A percentile compares a stretch with the other conserved stretches of the same genome.
Conservation (phyloP, 2,329 filamentous ascomycete species). For the Curvularia eragrostidis region DNA sequence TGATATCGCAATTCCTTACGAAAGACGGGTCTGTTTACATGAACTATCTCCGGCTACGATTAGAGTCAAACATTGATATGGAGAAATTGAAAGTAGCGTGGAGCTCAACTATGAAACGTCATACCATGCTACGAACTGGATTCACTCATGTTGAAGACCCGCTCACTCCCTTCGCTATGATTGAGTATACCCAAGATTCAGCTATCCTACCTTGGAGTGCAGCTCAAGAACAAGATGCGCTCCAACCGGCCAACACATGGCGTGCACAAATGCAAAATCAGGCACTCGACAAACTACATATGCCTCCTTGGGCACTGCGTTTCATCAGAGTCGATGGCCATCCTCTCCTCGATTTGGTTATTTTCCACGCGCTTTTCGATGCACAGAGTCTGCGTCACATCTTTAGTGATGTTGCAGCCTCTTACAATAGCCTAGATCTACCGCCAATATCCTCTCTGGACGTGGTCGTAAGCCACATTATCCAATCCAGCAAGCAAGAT, state of each 20-base stretch:
- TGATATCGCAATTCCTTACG: conserved; percentile 75
- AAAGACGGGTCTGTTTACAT: conserved; percentile 75
- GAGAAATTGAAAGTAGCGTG: conserved; percentile 64
- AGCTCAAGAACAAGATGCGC: not conserved
- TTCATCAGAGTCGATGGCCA: conserved; percentile 49
- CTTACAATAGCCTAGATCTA: conserved; percentile 45
- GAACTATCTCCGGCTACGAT: conserved; percentile 69
- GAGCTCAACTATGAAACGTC: conserved; percentile 58
- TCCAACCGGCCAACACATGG: conserved; percentile 30
- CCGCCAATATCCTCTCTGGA: conserved; percentile 47
- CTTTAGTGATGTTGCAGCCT: conserved; percentile 63
- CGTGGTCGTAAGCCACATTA: conserved; percentile 54
- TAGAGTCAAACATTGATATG: conserved; percentile 54
- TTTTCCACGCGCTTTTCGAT: conserved; percentile 88
- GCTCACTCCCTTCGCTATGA: conserved; percentile 74
- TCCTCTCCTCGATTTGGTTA: conserved; percentile 56
- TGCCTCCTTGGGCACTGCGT: conserved; percentile 69
- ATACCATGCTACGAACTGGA: conserved; percentile 78
- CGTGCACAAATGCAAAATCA: conserved; percentile 25
- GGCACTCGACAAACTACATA: conserved; percentile 57
- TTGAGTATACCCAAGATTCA: conserved; percentile 60
- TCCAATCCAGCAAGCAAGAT: conserved; percentile 47
- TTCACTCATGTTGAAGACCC: conserved; percentile 69
- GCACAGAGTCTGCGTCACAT: conserved; percentile 74
- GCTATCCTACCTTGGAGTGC: conserved; percentile 47